A percentile compares a stretch with the other conserved stretches of the same genome.
Evolutionary conservation across 305 asterid genomes (phyloP).

Genomic region (Rubia peregrina): DNA sequence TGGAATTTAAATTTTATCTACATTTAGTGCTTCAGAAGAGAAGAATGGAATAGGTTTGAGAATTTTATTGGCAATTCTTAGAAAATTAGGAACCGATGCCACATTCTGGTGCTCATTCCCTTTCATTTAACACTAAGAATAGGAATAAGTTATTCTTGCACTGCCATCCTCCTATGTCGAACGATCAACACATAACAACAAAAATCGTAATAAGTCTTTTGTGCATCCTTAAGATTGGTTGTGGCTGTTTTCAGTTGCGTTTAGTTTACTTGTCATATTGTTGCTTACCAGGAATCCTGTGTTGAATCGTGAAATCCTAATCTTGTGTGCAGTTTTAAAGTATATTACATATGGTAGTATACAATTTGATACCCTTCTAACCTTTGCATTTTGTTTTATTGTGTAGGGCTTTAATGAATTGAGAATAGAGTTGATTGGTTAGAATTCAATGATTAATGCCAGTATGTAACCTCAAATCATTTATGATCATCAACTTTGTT

Average conservation of each 20-base stretch:
- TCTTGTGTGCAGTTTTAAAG: too few relatives aligned
- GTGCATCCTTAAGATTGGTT: not conserved
- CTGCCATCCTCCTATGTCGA: too few relatives aligned
- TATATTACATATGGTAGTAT: too few relatives aligned
- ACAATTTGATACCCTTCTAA: too few relatives aligned
- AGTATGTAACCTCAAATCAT: constrained; percentile 27
- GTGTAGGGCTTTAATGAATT: constrained; percentile 43
- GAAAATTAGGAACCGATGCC: not conserved
- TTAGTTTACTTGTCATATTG: not conserved
- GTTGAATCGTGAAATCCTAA: too few relatives aligned
- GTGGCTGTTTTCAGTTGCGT: not conserved
- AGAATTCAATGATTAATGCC: constrained; percentile 51
- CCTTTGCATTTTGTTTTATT: too few relatives aligned
- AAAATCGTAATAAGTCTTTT: not conserved
- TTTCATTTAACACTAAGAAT: not conserved
- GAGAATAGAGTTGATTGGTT: constrained; percentile 85
- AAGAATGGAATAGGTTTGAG: not conserved
- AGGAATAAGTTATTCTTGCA: too few relatives aligned
- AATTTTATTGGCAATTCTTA: not conserved
- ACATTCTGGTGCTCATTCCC: not conserved
- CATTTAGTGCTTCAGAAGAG: not conserved
- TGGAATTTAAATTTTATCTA: not conserved
- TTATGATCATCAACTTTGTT: too few relatives aligned
- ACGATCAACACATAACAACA: not conserved
- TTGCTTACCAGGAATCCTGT: not conserved